Base-by-base conservation (phyloP, 148 eudicot species). In the Chenopodium album region DNA sequence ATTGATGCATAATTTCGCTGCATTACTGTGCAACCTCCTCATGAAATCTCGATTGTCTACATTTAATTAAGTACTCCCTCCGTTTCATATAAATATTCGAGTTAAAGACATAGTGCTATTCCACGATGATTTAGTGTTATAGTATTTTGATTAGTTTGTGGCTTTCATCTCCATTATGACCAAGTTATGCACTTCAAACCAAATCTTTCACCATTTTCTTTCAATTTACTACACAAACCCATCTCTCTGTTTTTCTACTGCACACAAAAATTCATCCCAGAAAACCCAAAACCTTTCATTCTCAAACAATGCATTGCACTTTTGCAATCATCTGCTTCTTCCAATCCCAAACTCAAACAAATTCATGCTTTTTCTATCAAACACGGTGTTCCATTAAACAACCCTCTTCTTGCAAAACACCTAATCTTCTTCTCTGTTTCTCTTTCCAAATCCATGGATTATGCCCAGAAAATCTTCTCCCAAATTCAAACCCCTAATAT, bases 331-430 rank as follows among this genome's bases (percentile, higher is more conserved):
- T 87, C 90, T 71, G 92, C 93, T 34, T 86, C 94, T 29, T 90
- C 97, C 20, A 44, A 23, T 12, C 75, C 71, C 87, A 90, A 91
- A 78, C 89, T 93, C 82, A 91, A 68, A 79, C 97, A 94, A 87
- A 85, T 94, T 84, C 97, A 94, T 69, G 98, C 90, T 22, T 90
- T 90, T 76, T 89, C 98, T 2, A 85, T 94, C 88, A 86, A 88
- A 73, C 87, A 87, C 59, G 90, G 92, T 60, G 88, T 92, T 60
- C 91, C 95, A 34, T 67, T 91, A 76, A 76, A 82, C 83, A 70
- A 73, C 86, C 92, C 93, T 73, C 85, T 86, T 79, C 75, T 94
- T 79, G 89, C 88, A 81, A 93, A 90, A 69, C 90, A 93, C 85
- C 84, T 93, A 47, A 87, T 92, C 44, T 93, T 93, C 85, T 85